A percentile compares a stretch with the other conserved stretches of the same genome.
Evolutionary conservation across 106 monocot species (phyloP).

Genomic region (Platanthera zijinensis): DNA sequence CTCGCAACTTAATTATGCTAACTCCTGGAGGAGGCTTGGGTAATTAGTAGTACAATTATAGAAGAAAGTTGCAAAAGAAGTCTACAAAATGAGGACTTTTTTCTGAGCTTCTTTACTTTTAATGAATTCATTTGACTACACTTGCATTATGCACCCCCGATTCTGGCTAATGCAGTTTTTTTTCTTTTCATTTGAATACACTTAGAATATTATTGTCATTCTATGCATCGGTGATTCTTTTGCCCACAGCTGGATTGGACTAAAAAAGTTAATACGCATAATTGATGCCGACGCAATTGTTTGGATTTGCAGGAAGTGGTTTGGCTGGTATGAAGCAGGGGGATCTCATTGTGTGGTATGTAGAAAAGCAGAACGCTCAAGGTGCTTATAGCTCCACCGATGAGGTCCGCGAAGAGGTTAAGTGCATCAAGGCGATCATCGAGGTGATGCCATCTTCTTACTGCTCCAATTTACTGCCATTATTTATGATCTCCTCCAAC

Average conservation of each 20-base stretch:
- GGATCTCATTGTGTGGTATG: conserved; percentile 86
- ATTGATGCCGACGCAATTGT: not conserved
- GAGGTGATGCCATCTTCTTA: conserved; percentile 41
- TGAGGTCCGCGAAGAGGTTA: conserved; percentile 75
- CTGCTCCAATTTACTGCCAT: not conserved
- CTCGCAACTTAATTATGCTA: too few relatives aligned
- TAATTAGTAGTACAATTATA: too few relatives aligned
- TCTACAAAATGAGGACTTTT: too few relatives aligned
- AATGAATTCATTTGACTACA: too few relatives aligned
- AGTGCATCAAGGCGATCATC: conserved; percentile 86
- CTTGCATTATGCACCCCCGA: too few relatives aligned
- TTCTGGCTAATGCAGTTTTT: too few relatives aligned
- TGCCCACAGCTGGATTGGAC: not conserved
- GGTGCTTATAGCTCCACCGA: conserved; percentile 55
- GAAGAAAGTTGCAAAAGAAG: too few relatives aligned
- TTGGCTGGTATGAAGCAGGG: conserved; percentile 94
- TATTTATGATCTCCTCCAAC: not conserved
- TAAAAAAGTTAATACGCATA: not conserved
- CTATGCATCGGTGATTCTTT: too few relatives aligned
- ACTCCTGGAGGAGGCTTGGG: too few relatives aligned
- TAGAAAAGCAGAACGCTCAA: conserved; percentile 66
- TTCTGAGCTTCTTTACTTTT: too few relatives aligned
- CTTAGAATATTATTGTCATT: too few relatives aligned
- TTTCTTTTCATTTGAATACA: too few relatives aligned
- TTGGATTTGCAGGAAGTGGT: conserved; percentile 55